Evolutionary conservation across 768 basidiomycete species (phyloP), one percentile per base, ranked within the genome.

Genomic region (Leucosporidium yakuticum): DNA sequence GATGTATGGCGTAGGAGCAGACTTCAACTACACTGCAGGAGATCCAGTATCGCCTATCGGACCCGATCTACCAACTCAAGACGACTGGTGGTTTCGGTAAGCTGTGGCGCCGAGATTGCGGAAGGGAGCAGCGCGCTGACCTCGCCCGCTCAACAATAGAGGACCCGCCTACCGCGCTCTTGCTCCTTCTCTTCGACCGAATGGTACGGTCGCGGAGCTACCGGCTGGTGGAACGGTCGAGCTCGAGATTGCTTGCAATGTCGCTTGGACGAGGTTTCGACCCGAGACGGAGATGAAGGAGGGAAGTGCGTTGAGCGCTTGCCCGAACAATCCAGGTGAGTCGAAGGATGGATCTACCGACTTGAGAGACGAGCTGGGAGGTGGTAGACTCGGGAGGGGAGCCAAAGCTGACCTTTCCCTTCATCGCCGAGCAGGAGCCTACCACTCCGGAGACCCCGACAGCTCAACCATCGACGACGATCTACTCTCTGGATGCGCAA

Each of bases 401-500:
- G 53, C 49, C 8, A 50, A 25, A 14, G n/a, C 23, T 29, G 25
- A 54, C 53, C 53, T 14, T 17, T 12, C 6, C 53, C 15, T 29
- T 6, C 27, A 11, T 17, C 53, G 53, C 23, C 25, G 39, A 44
- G 39, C 39, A 44, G 39, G 39, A 8, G 39, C 39, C 14, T 15
- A 44, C 39, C 39, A 44, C 39, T 8, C 39, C 39, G 39, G 39
- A 44, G 39, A 44, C 39, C 39, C 39, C 39, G 39, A 8, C 39
- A 44, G 39, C 39, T 7, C 39, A 8, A 44, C 39, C 39, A 44
- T 44, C 71, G 69, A 71, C 23, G 0, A 29, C 0, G 15, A n/a
- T 27, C 63, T 71, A 20, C 19, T 71, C 34, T 67, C 66, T 1
- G 69, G 69, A 27, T 71, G 69, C 32, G 69, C 69, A 4, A 60